Base-by-base conservation (phyloP, 495 filamentous ascomycete species). In the Lineolata rhizophorae region DNA sequence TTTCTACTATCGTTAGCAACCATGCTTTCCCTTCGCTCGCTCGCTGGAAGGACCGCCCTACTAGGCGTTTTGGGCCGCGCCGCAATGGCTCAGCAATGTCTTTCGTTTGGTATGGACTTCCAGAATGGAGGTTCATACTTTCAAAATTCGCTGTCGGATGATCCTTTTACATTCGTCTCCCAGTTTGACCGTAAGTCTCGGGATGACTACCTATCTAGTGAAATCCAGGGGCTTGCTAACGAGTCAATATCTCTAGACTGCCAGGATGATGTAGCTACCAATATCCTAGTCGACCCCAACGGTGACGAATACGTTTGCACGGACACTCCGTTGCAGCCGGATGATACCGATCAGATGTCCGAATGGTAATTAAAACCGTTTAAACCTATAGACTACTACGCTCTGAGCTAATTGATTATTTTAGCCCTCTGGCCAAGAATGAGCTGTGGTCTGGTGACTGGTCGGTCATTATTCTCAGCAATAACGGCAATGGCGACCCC, bases 51-150 rank as follows among this genome's bases (percentile, higher is more conserved):
- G 19, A 5, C 15, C 16, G 30, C 30, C 19, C 30, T 32, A 9
- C 8, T 21, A 8, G 30, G 9, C 10, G 6, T 30, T 8, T 9
- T 17, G 6, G 28, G 9, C 14, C 8, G 14, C 9, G 6, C 9
- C 10, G 28, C n/a, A n/a, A n/a, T n/a, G n/a, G n/a, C n/a, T n/a
- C n/a, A n/a, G n/a, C n/a, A n/a, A n/a, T n/a, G n/a, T n/a, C n/a
- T n/a, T n/a, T 43, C 45, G 9, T 50, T 35, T 28, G 48, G 48
- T 31, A 42, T 53, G 31, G 48, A 53, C 34, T 53, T 51, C 20
- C 42, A 48, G 28, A 34, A 42, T 33, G 48, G 47, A n/a, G 46
- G 42, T 5, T 28, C 29, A 8, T 53, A 51, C 26, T 53, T 51
- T 35, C 48, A 51, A 22, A 53, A 51, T 28, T 37, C 35, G 3